Conservation (phyloP, 257 asterid species). For the Thymus quinquecostatus region DNA sequence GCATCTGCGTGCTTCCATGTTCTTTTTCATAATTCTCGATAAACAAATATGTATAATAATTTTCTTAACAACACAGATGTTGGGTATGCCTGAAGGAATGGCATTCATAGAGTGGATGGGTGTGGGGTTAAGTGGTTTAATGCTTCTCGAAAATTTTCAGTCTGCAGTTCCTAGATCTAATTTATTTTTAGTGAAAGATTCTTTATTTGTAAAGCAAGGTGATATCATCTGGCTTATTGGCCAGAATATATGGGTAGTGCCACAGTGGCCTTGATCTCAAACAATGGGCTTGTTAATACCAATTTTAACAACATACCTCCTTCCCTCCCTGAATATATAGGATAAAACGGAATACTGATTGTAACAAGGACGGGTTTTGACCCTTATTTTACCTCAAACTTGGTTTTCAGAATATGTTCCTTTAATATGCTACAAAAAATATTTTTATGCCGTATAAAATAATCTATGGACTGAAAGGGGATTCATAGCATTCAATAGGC, state of each 20-base stretch:
- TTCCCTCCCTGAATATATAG: not conserved
- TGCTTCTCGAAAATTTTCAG: no score
- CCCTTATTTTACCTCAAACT: not conserved
- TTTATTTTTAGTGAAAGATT: not conserved
- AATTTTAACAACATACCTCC: not conserved
- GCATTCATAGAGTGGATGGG: no score
- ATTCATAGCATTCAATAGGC: not conserved
- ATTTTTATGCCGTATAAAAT: not conserved
- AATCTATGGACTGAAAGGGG: not conserved
- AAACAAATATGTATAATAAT: not conserved
- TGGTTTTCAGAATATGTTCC: not conserved
- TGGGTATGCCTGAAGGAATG: no score
- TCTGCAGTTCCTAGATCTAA: conserved; percentile 5
- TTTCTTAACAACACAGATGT: not conserved
- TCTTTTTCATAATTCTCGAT: not conserved
- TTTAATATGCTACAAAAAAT: not conserved
- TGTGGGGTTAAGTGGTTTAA: no score
- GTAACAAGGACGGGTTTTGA: not conserved
- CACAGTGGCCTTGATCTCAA: conserved; percentile 16
- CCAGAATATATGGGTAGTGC: not conserved
- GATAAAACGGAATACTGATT: not conserved
- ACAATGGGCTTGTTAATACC: not conserved
- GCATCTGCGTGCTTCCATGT: not conserved
- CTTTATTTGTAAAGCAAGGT: not conserved
- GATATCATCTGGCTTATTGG: conserved; percentile 13